Conservation (phyloP, 2,329 filamentous ascomycete genomes). For the Emericellopsis cladophorae region DNA sequence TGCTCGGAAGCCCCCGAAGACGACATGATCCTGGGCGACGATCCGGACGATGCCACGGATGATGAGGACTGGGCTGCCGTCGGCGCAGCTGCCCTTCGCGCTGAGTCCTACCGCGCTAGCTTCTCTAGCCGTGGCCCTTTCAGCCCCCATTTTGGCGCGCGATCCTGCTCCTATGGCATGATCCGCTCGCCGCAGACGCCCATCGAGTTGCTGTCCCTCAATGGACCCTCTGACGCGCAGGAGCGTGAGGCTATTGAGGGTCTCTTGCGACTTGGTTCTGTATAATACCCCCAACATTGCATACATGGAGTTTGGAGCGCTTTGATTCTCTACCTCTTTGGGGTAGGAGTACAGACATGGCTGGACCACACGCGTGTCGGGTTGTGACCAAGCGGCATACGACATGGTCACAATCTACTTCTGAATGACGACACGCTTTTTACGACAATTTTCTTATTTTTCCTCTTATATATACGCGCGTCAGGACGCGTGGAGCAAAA, state of each 20-base stretch:
- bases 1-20: conserved; percentile 64
- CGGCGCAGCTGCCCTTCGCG: conserved; percentile 71
- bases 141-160: conserved; percentile 19
- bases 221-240: conserved; percentile 48
- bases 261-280: conserved; percentile 68
- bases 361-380: conserved; percentile 7
- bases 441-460: neutral
- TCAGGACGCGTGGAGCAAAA: too few relatives aligned
- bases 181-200: conserved; percentile 37
- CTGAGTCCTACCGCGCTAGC: conserved; percentile 47
- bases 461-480: neutral
- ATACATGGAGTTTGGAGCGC: conserved; percentile 37
- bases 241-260: conserved; percentile 76
- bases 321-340: conserved; percentile 3
- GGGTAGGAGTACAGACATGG: conserved; percentile 5
- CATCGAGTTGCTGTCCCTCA: conserved; percentile 38
- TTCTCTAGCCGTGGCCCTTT: conserved; percentile 30
- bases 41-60: conserved; percentile 79
- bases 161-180: conserved; percentile 41
- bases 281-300: conserved; percentile 40
- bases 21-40: conserved; percentile 54
- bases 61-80: conserved; percentile 93
- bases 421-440: conserved; percentile 1
- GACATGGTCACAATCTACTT: neutral
- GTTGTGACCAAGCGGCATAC: neutral